A percentile compares a stretch with the other conserved stretches of the same genome.
Conservation (phyloP, 495 filamentous ascomycete genomes). For the Lophiotrema nucula region DNA sequence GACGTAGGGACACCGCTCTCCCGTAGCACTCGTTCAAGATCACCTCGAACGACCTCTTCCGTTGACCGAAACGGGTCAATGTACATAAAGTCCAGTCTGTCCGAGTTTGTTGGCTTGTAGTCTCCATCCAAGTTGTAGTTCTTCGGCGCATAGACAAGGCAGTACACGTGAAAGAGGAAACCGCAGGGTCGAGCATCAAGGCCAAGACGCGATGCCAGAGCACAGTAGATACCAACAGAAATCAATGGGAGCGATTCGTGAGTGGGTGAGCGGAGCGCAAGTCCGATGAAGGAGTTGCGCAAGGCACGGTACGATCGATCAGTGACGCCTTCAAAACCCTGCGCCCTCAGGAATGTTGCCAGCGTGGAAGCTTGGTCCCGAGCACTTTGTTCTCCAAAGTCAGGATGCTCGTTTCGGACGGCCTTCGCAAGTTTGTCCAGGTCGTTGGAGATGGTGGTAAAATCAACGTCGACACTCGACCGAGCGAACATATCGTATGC, state of each 20-base stretch:
- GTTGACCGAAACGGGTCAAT: slow-evolving; percentile 78
- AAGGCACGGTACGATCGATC: slow-evolving; percentile 71
- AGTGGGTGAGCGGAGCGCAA: slow-evolving; percentile 56
- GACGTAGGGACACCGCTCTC: slow-evolving; percentile 58
- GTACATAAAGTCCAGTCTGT: slow-evolving; percentile 56
- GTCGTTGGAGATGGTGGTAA: slow-evolving; percentile 64
- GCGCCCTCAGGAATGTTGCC: slow-evolving; percentile 61
- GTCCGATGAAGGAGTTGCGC: slow-evolving; percentile 80
- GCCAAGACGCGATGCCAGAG: slow-evolving; percentile 62
- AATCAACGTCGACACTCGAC: slow-evolving; percentile 64
- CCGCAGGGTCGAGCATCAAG: slow-evolving; percentile 70
- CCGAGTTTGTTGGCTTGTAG: slow-evolving; percentile 18
- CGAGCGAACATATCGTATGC: slow-evolving; percentile 87
- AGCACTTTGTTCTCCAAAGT: slow-evolving; percentile 52
- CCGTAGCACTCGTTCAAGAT: slow-evolving; percentile 59
- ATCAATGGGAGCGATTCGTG: slow-evolving; percentile 79
- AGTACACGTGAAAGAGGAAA: slow-evolving; percentile 78
- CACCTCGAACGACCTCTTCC: slow-evolving; percentile 59
- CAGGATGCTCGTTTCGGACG: slow-evolving; percentile 51
- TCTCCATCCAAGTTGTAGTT: slow-evolving; percentile 65
- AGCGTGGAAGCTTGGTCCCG: slow-evolving; percentile 67
- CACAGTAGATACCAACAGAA: slow-evolving; percentile 71
- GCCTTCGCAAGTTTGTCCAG: slow-evolving; percentile 62
- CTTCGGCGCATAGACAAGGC: slow-evolving; percentile 59
- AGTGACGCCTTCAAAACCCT: slow-evolving; percentile 67